A percentile compares a stretch with the other conserved stretches of the same genome.
These are phyloP conservation scores for Phytophthora podocarpi DNA, from an alignment of 352 stramenopile genomes.

Conservation along the genomic window DNA sequence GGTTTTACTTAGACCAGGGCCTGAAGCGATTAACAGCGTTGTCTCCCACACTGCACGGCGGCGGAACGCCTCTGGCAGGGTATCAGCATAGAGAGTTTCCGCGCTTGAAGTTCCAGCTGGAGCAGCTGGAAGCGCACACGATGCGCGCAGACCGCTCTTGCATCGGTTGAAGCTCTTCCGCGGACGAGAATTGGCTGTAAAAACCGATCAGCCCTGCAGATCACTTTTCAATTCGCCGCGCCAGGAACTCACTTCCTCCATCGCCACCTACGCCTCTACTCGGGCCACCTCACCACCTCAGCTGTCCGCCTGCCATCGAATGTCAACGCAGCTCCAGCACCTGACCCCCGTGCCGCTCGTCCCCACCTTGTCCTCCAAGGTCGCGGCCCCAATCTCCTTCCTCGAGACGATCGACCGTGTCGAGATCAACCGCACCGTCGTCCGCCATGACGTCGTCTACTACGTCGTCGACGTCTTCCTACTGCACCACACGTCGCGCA, in stretches of 20 bases:
- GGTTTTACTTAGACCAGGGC: too few species aligned
- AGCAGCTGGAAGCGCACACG: constrained; percentile 4
- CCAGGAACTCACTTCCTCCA: constrained; percentile 2
- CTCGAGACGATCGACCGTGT: constrained; percentile 49
- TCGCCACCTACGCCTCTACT: too few species aligned
- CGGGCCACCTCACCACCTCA: background rate
- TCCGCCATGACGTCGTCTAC: constrained; percentile 46
- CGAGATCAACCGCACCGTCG: constrained; percentile 44
- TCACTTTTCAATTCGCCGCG: constrained; percentile 14
- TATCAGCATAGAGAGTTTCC: constrained; percentile 62
- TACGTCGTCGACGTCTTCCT: constrained; percentile 66
- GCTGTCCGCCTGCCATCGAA: constrained; percentile 11
- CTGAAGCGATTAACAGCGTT: background rate
- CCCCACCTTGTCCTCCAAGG: constrained; percentile 27
- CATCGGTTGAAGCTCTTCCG: constrained; percentile 22
- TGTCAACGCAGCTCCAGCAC: constrained; percentile 53
- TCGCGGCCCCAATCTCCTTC: constrained; percentile 37
- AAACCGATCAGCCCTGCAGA: background rate
- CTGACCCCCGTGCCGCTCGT: constrained; percentile 66
- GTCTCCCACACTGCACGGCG: background rate
- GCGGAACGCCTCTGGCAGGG: constrained; percentile 52
- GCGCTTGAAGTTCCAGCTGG: constrained; percentile 15
- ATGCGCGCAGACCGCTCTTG: background rate
- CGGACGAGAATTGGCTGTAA: constrained; percentile 1
- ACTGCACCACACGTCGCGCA: constrained; percentile 54